A percentile compares a stretch with the other conserved stretches of the same genome.
phyloP scores from a whole-genome alignment of 2,329 filamentous ascomycete genomes.

The Didymella keratinophila region DNA sequence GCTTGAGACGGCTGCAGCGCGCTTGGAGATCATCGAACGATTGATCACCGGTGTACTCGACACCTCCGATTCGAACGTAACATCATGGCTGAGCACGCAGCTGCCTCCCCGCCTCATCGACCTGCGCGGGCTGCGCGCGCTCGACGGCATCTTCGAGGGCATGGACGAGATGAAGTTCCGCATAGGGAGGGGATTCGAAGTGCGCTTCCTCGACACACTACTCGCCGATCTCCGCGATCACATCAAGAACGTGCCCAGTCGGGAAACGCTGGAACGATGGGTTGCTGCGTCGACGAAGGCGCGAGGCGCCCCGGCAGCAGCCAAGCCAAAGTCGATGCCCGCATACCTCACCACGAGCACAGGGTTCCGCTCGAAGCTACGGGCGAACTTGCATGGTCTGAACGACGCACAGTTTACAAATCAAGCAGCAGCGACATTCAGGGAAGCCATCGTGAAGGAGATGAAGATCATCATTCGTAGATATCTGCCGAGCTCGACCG shows the following conservation, averaged over 20 bases:
- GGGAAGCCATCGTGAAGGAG: slow-evolving; percentile 84
- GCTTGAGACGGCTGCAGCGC: slow-evolving; percentile 79
- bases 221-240: slow-evolving; percentile 84
- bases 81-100: slow-evolving; percentile 45
- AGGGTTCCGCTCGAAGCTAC: slow-evolving; percentile 73
- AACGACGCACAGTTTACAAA: slow-evolving; percentile 81
- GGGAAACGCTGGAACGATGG: slow-evolving; percentile 85
- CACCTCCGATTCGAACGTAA: slow-evolving; percentile 36
- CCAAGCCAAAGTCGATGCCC: slow-evolving; percentile 71
- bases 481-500: slow-evolving; percentile 88
- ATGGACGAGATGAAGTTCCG: slow-evolving; percentile 77
- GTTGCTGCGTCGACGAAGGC: slow-evolving; percentile 76
- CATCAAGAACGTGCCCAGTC: slow-evolving; percentile 72
- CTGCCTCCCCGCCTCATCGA: slow-evolving; percentile 65
- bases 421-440: slow-evolving; percentile 81
- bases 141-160: slow-evolving; percentile 81
- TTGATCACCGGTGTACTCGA: slow-evolving; percentile 78
- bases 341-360: slow-evolving; percentile 79
- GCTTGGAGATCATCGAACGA: slow-evolving; percentile 78
- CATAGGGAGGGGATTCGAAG: slow-evolving; percentile 87
- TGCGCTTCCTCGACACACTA: slow-evolving; percentile 78
- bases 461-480: slow-evolving; percentile 84
- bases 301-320: slow-evolving; percentile 71
- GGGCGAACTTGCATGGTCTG: slow-evolving; percentile 78
- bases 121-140: slow-evolving; percentile 76